These are phyloP conservation scores for Naganishia onofrii DNA, from an alignment of 768 basidiomycete genomes.

Conservation along the genomic window DNA sequence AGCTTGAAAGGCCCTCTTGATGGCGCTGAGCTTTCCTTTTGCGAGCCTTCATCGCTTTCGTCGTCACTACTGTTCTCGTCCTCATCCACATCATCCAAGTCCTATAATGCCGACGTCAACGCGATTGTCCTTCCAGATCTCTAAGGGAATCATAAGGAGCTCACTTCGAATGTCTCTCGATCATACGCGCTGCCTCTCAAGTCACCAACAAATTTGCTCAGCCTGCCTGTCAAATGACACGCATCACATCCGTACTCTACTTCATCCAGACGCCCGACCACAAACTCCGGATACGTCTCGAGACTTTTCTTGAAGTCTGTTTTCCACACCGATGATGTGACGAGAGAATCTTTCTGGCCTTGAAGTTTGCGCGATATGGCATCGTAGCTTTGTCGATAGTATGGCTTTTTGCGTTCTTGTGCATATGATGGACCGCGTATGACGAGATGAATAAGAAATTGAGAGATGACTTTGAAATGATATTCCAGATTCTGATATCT, in stretches of 20 bases:
- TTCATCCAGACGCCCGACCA: constrained; percentile 59
- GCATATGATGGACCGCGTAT: constrained; percentile 52
- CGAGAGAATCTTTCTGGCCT: constrained; percentile 70
- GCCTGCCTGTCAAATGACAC: constrained; percentile 69
- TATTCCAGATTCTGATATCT: constrained; percentile 70
- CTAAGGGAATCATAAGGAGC: constrained; percentile 21
- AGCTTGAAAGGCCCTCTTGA: constrained; percentile 27
- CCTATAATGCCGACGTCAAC: not conserved
- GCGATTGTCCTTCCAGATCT: not conserved
- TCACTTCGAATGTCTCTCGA: constrained; percentile 65
- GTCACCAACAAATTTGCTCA: constrained; percentile 64
- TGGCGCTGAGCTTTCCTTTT: not conserved
- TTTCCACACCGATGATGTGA: constrained; percentile 81
- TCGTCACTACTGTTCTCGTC: constrained; percentile 58
- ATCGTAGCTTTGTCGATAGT: constrained; percentile 41
- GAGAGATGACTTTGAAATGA: constrained; percentile 84
- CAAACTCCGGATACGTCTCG: constrained; percentile 66
- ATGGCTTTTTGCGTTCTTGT: constrained; percentile 34
- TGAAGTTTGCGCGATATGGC: constrained; percentile 56
- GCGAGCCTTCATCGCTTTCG: constrained; percentile 63
- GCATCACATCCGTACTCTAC: constrained; percentile 72
- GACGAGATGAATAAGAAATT: constrained; percentile 79
- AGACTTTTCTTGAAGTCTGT: constrained; percentile 66
- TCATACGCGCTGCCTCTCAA: constrained; percentile 72
- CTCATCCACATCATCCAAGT: constrained; percentile 53